Conservation (phyloP, 2,329 filamentous ascomycete genomes). For the Pseudogymnoascus sp. region DNA sequence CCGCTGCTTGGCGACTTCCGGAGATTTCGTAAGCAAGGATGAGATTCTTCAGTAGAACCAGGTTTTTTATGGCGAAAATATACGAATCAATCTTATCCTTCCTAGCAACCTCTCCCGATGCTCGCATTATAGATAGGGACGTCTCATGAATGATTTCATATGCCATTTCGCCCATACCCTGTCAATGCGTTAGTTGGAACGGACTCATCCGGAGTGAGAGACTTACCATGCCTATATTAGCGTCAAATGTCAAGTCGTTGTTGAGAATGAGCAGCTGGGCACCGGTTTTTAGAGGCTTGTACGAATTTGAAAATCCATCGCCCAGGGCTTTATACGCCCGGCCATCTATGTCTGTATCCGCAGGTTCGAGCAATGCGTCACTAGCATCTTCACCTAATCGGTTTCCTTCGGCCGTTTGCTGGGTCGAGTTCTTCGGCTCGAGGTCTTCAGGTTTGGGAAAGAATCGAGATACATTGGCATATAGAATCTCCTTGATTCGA, state of each 20-base stretch:
- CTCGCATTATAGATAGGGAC: conserved; percentile 72
- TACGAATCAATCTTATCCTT: conserved; percentile 72
- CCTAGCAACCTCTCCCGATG: conserved; percentile 64
- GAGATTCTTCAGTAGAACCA: conserved; percentile 91
- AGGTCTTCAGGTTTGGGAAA: conserved; percentile 9
- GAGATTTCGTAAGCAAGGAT: conserved; percentile 93
- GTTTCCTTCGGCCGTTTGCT: neutral
- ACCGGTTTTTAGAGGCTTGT: conserved; percentile 14
- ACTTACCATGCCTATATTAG: conserved; percentile 18
- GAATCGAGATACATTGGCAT: conserved; percentile 46
- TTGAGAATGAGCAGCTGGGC: conserved; percentile 12
- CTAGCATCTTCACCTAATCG: neutral
- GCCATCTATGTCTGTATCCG: conserved; percentile 11
- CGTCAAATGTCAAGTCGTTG: conserved; percentile 12
- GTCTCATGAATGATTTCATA: conserved; percentile 86
- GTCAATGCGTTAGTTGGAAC: conserved; percentile 13
- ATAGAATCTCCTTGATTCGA: conserved; percentile 20
- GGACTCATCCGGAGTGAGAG: neutral
- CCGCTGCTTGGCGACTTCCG: conserved; percentile 45
- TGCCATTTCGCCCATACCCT: conserved; percentile 46
- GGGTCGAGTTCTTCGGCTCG: neutral
- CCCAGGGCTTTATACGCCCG: conserved; percentile 8
- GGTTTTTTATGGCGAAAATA: conserved; percentile 88
- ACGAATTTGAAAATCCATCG: conserved; percentile 10
- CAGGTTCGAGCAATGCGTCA: neutral